phyloP scores from a whole-genome alignment of 495 filamentous ascomycete genomes.

The Podospora comata region DNA sequence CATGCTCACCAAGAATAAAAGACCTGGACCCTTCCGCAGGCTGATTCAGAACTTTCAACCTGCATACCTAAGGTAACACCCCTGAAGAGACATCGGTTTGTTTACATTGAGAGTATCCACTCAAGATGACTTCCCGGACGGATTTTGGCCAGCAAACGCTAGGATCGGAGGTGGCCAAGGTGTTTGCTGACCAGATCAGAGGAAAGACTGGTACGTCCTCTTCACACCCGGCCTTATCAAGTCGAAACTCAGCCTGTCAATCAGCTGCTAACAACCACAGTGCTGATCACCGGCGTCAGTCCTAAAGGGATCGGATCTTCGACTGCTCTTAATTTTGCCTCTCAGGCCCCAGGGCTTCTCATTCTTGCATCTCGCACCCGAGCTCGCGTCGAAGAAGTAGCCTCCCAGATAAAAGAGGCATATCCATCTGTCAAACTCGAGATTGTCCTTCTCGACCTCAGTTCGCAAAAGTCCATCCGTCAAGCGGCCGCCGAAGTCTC shows the following conservation, averaged over 20 bases:
- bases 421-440: constrained; percentile 39
- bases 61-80: neutral
- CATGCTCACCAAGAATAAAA: neutral
- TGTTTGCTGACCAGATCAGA: constrained; percentile 40
- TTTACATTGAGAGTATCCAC: neutral
- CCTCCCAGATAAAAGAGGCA: constrained; percentile 33
- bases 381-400: constrained; percentile 49
- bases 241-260: neutral
- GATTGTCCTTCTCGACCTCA: constrained; percentile 45
- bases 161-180: constrained; percentile 41
- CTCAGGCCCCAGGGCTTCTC: constrained; percentile 48
- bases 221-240: neutral
- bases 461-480: constrained; percentile 44
- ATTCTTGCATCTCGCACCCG: constrained; percentile 55
- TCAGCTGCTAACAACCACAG: constrained; percentile 12
- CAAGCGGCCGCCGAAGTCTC: constrained; percentile 42
- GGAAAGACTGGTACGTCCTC: constrained; percentile 37
- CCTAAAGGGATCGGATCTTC: constrained; percentile 52
- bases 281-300: constrained; percentile 52
- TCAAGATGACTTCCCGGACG: constrained; percentile 40
- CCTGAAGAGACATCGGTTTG: neutral
- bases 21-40: neutral
- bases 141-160: constrained; percentile 45
- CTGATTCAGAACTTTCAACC: neutral
- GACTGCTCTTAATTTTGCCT: constrained; percentile 52